Percentiles rank a stretch among this genome's conserved stretches.
phyloP scores from a whole-genome alignment of 2,329 filamentous ascomycete species.

The Trichophyton simii region DNA sequence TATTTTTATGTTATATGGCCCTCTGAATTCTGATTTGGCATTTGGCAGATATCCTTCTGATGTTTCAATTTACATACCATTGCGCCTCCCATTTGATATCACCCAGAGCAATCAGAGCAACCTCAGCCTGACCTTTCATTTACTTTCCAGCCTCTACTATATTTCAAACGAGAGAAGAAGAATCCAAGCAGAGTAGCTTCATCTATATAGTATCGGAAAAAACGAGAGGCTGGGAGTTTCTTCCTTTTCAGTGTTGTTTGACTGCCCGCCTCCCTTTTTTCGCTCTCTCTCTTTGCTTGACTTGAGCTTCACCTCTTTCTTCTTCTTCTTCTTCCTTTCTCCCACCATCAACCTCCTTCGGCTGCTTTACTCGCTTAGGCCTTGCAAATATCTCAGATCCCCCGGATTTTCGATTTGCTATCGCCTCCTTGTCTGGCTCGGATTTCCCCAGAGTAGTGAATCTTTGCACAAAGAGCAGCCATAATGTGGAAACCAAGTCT shows the following conservation, averaged over 20 bases:
- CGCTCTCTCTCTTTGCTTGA: neutral
- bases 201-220: neutral
- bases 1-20: too few relatives aligned
- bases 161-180: too few relatives aligned
- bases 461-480: neutral
- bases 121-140: too few relatives aligned
- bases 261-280: neutral
- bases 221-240: neutral
- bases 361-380: neutral
- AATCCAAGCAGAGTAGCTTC: too few relatives aligned
- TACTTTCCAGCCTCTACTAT: too few relatives aligned
- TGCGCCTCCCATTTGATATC: too few relatives aligned
- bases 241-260: neutral
- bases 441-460: neutral
- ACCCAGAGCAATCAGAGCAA: too few relatives aligned
- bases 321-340: neutral
- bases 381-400: neutral
- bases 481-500: neutral
- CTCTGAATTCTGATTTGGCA: too few relatives aligned
- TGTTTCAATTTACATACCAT: too few relatives aligned
- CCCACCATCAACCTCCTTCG: neutral
- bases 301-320: neutral
- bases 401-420: neutral
- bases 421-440: neutral
- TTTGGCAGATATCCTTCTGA: too few relatives aligned